Conservation (phyloP, 2,329 filamentous ascomycete genomes). For the Geosmithia putterillii region DNA sequence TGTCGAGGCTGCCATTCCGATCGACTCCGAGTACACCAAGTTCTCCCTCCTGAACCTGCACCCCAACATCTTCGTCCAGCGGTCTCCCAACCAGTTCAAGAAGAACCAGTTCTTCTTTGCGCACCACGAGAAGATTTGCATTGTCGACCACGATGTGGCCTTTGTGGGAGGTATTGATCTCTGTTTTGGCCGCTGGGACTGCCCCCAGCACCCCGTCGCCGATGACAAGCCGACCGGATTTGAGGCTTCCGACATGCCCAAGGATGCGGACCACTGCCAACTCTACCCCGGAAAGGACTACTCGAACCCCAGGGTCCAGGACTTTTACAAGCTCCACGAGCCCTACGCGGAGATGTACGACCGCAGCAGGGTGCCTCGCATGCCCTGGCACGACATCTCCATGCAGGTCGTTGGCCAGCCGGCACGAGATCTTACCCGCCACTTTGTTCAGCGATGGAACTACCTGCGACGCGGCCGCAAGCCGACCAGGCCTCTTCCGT, state of each 20-base stretch:
- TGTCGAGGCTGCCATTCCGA: constrained; percentile 91
- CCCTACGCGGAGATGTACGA: constrained; percentile 99
- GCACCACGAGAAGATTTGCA: constrained; percentile 95
- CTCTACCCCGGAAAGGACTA: constrained; percentile 98
- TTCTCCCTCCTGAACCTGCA: constrained; percentile 91
- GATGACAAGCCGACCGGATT: constrained; percentile 96
- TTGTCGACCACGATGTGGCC: constrained; percentile 90
- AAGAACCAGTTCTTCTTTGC: constrained; percentile 99
- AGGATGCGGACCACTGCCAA: constrained; percentile 89
- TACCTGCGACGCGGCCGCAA: constrained; percentile 89
- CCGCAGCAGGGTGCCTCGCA: constrained; percentile 72
- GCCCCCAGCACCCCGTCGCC: constrained; percentile 77
- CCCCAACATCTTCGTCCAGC: constrained; percentile 89
- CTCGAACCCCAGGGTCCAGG: constrained; percentile 87
- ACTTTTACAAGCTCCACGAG: constrained; percentile 86
- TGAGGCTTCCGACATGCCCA: constrained; percentile 60
- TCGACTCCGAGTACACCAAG: constrained; percentile 97
- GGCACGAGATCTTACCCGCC: constrained; percentile 81
- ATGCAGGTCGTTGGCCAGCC: constrained; percentile 98
- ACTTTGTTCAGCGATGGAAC: constrained; percentile 98
- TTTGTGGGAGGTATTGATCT: constrained; percentile 94
- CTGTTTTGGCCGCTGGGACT: constrained; percentile 96
- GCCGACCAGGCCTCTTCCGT: constrained; percentile 84
- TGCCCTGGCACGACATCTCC: constrained; percentile 97
- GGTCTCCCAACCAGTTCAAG: constrained; percentile 94